Conservation (phyloP, 176 grass and related monocot species). For the Tillandsia leiboldiana region DNA sequence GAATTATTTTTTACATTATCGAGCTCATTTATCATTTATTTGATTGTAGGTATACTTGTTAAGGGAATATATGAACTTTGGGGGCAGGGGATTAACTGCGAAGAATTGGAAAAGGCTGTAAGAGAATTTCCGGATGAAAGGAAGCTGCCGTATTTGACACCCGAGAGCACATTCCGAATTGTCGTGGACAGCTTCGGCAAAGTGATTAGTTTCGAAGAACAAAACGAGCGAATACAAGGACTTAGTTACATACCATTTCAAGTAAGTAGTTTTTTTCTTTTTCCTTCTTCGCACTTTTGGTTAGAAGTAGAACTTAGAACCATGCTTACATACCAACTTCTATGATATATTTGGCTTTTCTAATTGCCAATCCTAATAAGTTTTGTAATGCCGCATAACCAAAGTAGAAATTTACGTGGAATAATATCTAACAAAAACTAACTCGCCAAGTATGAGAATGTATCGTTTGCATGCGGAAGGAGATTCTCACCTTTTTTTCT, state of each 20-base stretch:
- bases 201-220: slow-evolving; percentile 72
- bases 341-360: too few species aligned
- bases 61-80: slow-evolving; percentile 94
- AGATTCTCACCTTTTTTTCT: too few species aligned
- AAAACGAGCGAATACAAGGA: slow-evolving; percentile 66
- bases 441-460: too few species aligned
- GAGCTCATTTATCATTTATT: background rate
- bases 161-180: slow-evolving; percentile 77
- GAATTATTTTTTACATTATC: background rate
- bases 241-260: slow-evolving; percentile 81
- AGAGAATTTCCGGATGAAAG: slow-evolving; percentile 64
- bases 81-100: slow-evolving; percentile 66
- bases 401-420: too few species aligned
- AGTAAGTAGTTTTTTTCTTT: slow-evolving; percentile 22
- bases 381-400: too few species aligned
- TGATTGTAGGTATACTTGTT: slow-evolving; percentile 53
- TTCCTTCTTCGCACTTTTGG: background rate
- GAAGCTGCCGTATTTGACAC: slow-evolving; percentile 62
- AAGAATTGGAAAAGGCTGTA: slow-evolving; percentile 67
- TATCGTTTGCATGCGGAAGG: too few species aligned
- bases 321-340: too few species aligned
- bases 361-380: too few species aligned
- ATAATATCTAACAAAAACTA: too few species aligned
- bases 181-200: slow-evolving; percentile 79
- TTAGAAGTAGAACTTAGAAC: background rate